Evolutionary conservation across 371 early-diverging fungal genomes (phyloP), one percentile per base, ranked within the genome.

Genomic region (Zychaea mexicana): DNA sequence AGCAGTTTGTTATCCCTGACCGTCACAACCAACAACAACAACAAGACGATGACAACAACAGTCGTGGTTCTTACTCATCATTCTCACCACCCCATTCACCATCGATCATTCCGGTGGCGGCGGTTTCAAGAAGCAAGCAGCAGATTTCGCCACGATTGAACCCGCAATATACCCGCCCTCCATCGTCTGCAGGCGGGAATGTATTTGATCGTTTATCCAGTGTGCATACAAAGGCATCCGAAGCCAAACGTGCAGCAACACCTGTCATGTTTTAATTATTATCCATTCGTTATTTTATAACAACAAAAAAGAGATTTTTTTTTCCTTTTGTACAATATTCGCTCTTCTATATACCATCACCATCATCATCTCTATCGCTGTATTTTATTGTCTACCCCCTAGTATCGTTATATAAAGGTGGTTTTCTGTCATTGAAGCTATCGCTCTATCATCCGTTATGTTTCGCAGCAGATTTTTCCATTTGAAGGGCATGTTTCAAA

Each of bases 181-280:
- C 38, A 4, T 22, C 56, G 19, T 21, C 30, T 15, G 21, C 28
- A 10, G 36, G 36, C 24, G 49, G 49, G 49, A 66, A 60, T 26
- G 77, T 81, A 0, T 81, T 81, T 66, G 78, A 76, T 45, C 68
- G 82, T 2, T 57, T 81, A 22, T 72, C 82, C 17, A 57, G 60
- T 24, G 69, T 67, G 3, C 82, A 81, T 33, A 81, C 82, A 0
- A 77, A 74, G 30, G 78, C 82, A 6, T 78, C 78, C 12, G 71
- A 74, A 56, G 82, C 82, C 1, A 81, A 81, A 46, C 66, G 77
- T 26, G 24, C 64, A 5, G 49, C 59, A 2, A 63, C 68, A 15
- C 57, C 64, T 2, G 33, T 63, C 8, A 58, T 38, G 26, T 52
- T 59, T 59, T 54, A 59, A n/a, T 64, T 46, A 31, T 49, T 56